phyloP scores from a whole-genome alignment of 2,329 filamentous ascomycete genomes.

The Fusarium beomiforme region DNA sequence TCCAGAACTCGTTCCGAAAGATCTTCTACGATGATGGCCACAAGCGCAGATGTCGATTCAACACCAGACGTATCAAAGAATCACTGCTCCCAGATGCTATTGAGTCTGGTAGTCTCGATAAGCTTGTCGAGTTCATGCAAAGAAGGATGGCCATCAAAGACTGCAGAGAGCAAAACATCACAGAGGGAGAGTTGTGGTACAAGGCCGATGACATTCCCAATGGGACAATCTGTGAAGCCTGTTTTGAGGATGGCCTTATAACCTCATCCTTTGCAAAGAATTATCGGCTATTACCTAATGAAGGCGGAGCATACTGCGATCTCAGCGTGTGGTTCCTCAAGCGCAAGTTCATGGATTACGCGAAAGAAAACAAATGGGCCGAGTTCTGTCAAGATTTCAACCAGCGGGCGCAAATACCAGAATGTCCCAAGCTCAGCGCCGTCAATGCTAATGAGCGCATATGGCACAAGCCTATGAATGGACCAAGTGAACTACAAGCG shows the following conservation, averaged over 20 bases:
- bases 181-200: conserved; percentile 47
- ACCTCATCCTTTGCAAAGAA: conserved; percentile 42
- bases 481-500: conserved; percentile 42
- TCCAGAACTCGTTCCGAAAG: conserved; percentile 43
- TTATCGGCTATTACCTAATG: conserved; percentile 37
- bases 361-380: conserved; percentile 45
- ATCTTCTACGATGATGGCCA: conserved; percentile 36
- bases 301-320: conserved; percentile 44
- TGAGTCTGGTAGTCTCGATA: conserved; percentile 40
- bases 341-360: conserved; percentile 42
- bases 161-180: conserved; percentile 23
- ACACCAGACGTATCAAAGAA: conserved; percentile 45
- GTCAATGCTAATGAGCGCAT: conserved; percentile 37
- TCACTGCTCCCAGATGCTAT: conserved; percentile 46
- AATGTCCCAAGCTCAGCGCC: conserved; percentile 41
- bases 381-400: conserved; percentile 47
- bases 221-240: conserved; percentile 51
- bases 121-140: conserved; percentile 45
- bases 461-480: conserved; percentile 48
- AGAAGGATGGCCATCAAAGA: conserved; percentile 30
- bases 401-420: conserved; percentile 38
- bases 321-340: conserved; percentile 45
- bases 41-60: conserved; percentile 50
- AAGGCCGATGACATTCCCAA: conserved; percentile 45
- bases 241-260: conserved; percentile 50